Evolutionary conservation across 805 yeast species (phyloP), one percentile per base, ranked within the genome.

Genomic region (Ogataea nonfermentans): DNA sequence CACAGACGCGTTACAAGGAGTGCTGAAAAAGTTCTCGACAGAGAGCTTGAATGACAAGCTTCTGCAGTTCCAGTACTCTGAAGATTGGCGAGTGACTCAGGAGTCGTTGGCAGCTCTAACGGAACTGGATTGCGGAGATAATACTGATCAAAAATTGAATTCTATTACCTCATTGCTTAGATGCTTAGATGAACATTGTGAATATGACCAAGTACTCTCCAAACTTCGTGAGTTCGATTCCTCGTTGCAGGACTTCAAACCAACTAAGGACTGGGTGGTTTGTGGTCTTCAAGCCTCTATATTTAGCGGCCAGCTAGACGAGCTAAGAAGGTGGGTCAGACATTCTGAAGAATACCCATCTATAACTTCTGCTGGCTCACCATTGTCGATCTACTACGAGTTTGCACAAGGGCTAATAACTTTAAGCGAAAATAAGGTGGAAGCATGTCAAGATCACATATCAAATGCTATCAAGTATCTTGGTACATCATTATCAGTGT

Each of bases 1-100:
- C 55, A 73, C 81, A 25, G 99, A 93, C 65, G 81, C 96, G 0
- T 68, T 93, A 23, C 90, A 85, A 56, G 99, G 99, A 15, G 78
- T 87, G 4, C 65, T 90, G 41, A 79, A 85, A 43, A 73, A 73
- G 44, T 82, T 86, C 50, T 79, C 95, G 0, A 74, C 83, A 0
- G 76, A 78, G 28, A 77, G 79, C 47, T 63, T 88, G 30, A 74
- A 77, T n/a, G 90, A 89, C 44, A 85, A 87, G 55, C 73, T 90
- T 17, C 68, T 80, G 6, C 87, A 87, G 42, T 79, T 91, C 37
- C 93, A 88, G 50, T 89, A 85, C 49, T 81, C 86, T 34, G 88
- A 85, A 28, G 83, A 83, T 52, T 89, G 96, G 95, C 72, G 79
- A 28, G 73, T 87, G 52, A 95, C 96, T 0, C 84, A 87, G 46